These are phyloP conservation scores for Cryomyces antarcticus DNA, from an alignment of 495 filamentous ascomycete genomes.

Conservation along the genomic window DNA sequence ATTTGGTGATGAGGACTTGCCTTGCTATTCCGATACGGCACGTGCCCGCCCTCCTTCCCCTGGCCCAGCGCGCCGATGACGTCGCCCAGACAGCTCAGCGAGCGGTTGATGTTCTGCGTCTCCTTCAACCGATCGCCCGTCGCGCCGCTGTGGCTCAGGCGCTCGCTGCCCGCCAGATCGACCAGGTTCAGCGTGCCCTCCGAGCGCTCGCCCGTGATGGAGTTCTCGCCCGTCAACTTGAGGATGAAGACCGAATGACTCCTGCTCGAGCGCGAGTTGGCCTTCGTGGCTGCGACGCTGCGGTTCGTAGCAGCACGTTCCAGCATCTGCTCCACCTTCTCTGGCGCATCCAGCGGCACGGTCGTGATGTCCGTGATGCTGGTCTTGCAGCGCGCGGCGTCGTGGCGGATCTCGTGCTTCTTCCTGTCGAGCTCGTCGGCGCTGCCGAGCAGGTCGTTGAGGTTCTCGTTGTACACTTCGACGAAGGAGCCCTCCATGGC, in stretches of 20 bases:
- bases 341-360: slow-evolving; percentile 54
- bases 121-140: slow-evolving; percentile 77
- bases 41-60: slow-evolving; percentile 65
- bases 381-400: slow-evolving; percentile 60
- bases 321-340: slow-evolving; percentile 62
- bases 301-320: slow-evolving; percentile 61
- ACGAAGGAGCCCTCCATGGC: slow-evolving; percentile 88
- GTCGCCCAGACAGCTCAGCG: slow-evolving; percentile 77
- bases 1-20: slow-evolving; percentile 21
- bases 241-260: slow-evolving; percentile 96
- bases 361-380: slow-evolving; percentile 66
- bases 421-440: slow-evolving; percentile 60
- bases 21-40: slow-evolving; percentile 93
- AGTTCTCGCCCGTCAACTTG: slow-evolving; percentile 63
- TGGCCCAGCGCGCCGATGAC: slow-evolving; percentile 81
- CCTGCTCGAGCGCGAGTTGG: slow-evolving; percentile 83
- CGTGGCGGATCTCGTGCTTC: slow-evolving; percentile 84
- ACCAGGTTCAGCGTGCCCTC: slow-evolving; percentile 94
- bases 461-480: slow-evolving; percentile 97
- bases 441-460: slow-evolving; percentile 77
- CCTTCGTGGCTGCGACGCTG: slow-evolving; percentile 84
- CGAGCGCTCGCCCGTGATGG: slow-evolving; percentile 59
- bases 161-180: slow-evolving; percentile 83
- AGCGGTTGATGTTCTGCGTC: slow-evolving; percentile 94
- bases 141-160: slow-evolving; percentile 63